These are phyloP conservation scores for Delonix regia DNA, from an alignment of 306 rosid genomes.

Conservation along the genomic window DNA sequence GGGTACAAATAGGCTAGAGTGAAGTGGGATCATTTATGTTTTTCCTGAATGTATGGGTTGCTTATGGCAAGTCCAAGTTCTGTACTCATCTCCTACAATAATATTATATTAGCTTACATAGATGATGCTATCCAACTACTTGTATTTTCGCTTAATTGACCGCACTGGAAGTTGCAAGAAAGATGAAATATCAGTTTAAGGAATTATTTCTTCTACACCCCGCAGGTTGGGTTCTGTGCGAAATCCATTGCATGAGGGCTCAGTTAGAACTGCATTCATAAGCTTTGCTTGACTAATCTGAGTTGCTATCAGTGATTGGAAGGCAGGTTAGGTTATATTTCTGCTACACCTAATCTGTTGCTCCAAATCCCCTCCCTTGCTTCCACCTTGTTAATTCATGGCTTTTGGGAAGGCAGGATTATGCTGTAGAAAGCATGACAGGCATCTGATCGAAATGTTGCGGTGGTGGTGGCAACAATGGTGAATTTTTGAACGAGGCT, in stretches of 20 bases:
- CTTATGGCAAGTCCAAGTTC: neutral
- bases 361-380: no score
- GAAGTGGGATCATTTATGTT: neutral
- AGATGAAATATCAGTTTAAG: neutral
- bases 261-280: no score
- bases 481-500: no score
- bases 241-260: no score
- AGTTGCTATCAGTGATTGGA: neutral
- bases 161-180: neutral
- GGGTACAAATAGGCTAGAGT: neutral
- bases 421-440: no score
- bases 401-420: no score
- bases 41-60: neutral
- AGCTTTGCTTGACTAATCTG: neutral
- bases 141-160: neutral
- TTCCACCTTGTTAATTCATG: no score
- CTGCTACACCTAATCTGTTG: neutral
- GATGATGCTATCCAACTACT: neutral
- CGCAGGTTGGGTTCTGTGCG: no score
- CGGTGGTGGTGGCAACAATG: no score
- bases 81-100: neutral
- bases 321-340: neutral
- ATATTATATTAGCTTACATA: neutral
- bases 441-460: no score
- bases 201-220: neutral